Evolutionary conservation across 2,329 filamentous ascomycete species (phyloP), one percentile per base, ranked within the genome.

Genomic region (Pseudogymnoascus sp.): DNA sequence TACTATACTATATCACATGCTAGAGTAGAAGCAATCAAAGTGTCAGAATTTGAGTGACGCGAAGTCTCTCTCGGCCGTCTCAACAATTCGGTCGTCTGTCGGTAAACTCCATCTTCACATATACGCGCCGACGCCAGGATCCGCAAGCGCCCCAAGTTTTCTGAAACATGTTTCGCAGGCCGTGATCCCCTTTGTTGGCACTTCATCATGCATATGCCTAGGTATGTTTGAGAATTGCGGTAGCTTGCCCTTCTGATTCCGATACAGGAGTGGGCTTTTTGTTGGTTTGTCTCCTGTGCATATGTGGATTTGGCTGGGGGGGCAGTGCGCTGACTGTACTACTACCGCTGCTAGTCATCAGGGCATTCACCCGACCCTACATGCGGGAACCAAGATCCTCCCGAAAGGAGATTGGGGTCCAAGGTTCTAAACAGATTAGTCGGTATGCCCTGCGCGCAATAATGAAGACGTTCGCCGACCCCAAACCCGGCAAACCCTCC

Each of bases 41-140:
- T 6, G 11, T 12, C 15, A 4, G 8, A 50, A 50, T 50, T 28
- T 18, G 43, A 30, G 25, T 50, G 43, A 28, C 15, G 18, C 39
- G 43, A 50, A 8, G 43, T 50, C 25, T 50, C 43, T 30, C 43
- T 11, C 22, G 25, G 14, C 43, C 41, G 22, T 9, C 22, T 47
- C 43, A 50, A 18, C 43, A 50, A 30, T 8, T 12, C 14, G n/a
- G 43, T 50, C 43, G 14, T 50, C 25, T 4, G 14, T 50, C 25
- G 43, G 43, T 50, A 50, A 50, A 50, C 25, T 18, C 43, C 43
- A n/a, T 12, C 43, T 6, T 12, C 25, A 30, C 43, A 50, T 50
- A 50, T 50, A 50, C 43, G 43, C 43, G 43, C 43, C 43, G 43
- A 50, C 22, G 22, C 43, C 43, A 50, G 22, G 43, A 50, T 50